Base-by-base conservation (phyloP, 2,329 filamentous ascomycete species). In the Colletotrichum zoysiae region DNA sequence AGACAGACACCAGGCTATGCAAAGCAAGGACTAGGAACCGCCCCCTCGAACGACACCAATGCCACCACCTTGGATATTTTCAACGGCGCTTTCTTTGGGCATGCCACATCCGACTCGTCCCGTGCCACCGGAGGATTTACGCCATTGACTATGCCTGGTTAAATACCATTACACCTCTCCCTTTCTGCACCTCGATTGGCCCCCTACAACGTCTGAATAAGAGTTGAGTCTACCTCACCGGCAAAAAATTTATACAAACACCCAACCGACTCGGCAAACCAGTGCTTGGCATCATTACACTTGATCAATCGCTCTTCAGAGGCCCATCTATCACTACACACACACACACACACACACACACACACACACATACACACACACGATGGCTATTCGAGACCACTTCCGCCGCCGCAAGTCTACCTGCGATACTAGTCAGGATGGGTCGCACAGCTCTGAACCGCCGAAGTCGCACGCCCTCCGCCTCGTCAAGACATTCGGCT, bases 371-470 rank as follows among this genome's bases (percentile, higher is more conserved):
- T 3, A 26, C 20, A 53, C 44, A 46, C 63, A 74, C 75, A 76
- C 69, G 74, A 84, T 84, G 83, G 78, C 83, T 51, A 84, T 84
- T 64, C 81, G 82, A 70, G 82, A 84, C 56, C 81, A 81, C 46
- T 79, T 84, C 72, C 82, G 82, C 73, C 82, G 82, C 53, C 82
- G 81, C 79, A 79, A 78, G 74, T 82, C 82, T 40, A 76, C 77
- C 56, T 78, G 78, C 67, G 77, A 78, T 71, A 76, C 79, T 50
- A 80, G 80, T 16, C 80, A 82, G 42, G 74, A 78, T 42, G 78
- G 79, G 16, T 78, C 76, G 65, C 78, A 76, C 74, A 75, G 77
- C 44, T 77, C 79, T 44, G 63, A 71, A 14, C 12, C 55, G 23
- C 48, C 63, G 46, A 74, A 71, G 48, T 71, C 71, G 3, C 70